These are phyloP conservation scores for Leccinum fuscescens DNA, from an alignment of 1,284 basidiomycete species.

Conservation along the genomic window DNA sequence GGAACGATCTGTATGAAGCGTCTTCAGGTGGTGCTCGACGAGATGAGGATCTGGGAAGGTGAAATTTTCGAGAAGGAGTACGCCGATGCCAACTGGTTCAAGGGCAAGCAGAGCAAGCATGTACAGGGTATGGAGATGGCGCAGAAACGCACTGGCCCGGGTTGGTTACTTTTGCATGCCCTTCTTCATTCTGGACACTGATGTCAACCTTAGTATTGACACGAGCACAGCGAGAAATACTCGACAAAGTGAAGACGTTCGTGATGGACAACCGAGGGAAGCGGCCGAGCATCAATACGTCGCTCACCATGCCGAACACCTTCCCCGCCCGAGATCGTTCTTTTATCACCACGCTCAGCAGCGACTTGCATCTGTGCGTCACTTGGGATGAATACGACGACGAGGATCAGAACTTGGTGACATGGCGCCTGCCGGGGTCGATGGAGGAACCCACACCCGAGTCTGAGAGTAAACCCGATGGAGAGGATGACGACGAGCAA, in stretches of 20 bases:
- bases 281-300: slow-evolving; percentile 36
- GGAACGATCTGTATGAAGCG: slow-evolving; percentile 82
- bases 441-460: slow-evolving; percentile 41
- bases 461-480: slow-evolving; percentile 24
- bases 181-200: neutral
- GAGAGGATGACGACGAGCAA: slow-evolving; percentile 34
- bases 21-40: slow-evolving; percentile 84
- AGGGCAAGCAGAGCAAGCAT: slow-evolving; percentile 82
- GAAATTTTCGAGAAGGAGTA: slow-evolving; percentile 91
- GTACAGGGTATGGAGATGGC: slow-evolving; percentile 57
- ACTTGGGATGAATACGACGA: slow-evolving; percentile 91
- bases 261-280: slow-evolving; percentile 55
- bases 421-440: slow-evolving; percentile 57
- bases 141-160: slow-evolving; percentile 48
- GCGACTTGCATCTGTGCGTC: slow-evolving; percentile 71
- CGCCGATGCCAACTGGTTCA: slow-evolving; percentile 85
- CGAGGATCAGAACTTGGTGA: slow-evolving; percentile 73
- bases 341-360: slow-evolving; percentile 75
- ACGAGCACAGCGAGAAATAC: slow-evolving; percentile 69
- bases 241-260: slow-evolving; percentile 74
- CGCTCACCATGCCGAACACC: slow-evolving; percentile 69
- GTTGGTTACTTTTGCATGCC: slow-evolving; percentile 36
- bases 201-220: slow-evolving; percentile 57
- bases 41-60: slow-evolving; percentile 85
- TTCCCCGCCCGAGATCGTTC: slow-evolving; percentile 75